Evolutionary conservation across 2,329 filamentous ascomycete species (phyloP).

Genomic region (Exophiala calicioides): DNA sequence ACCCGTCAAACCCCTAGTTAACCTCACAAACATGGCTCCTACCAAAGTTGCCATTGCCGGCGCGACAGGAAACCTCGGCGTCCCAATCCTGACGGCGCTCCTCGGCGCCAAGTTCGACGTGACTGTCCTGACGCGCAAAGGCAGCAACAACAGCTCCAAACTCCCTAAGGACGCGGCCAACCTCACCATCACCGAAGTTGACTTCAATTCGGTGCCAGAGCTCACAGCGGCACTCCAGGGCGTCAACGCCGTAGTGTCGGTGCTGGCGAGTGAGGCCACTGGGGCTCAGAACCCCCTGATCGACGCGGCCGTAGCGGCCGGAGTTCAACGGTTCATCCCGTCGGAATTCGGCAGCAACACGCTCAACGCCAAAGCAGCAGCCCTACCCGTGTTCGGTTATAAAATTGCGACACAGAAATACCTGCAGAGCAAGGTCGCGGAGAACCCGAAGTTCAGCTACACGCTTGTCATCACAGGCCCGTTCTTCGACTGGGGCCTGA

Average conservation of each 20-base stretch:
- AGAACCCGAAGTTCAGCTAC: conserved; percentile 35
- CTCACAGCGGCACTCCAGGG: conserved; percentile 33
- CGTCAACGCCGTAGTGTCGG: conserved; percentile 35
- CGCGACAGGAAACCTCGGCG: conserved; percentile 28
- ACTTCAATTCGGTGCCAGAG: conserved; percentile 34
- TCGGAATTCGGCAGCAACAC: conserved; percentile 41
- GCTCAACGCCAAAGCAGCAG: conserved; percentile 28
- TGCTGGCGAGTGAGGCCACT: conserved; percentile 10
- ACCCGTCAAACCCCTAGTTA: background rate
- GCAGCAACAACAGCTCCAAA: conserved; percentile 16
- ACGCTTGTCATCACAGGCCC: conserved; percentile 36
- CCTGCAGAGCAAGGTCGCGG: conserved; percentile 29
- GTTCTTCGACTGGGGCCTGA: conserved; percentile 38
- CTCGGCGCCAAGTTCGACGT: conserved; percentile 21
- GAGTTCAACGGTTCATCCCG: conserved; percentile 37
- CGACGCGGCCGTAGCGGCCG: conserved; percentile 36
- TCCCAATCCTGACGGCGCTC: conserved; percentile 21
- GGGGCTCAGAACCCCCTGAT: conserved; percentile 30
- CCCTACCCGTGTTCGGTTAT: conserved; percentile 36
- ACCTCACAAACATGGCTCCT: conserved; percentile 10
- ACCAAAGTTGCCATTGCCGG: conserved; percentile 30
- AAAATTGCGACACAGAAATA: conserved; percentile 37
- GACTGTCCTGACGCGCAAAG: conserved; percentile 24
- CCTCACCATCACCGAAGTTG: conserved; percentile 31
- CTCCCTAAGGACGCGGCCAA: conserved; percentile 16